These are phyloP conservation scores for Hypomyces rosellus DNA, from an alignment of 2,329 filamentous ascomycete genomes.

Conservation along the genomic window DNA sequence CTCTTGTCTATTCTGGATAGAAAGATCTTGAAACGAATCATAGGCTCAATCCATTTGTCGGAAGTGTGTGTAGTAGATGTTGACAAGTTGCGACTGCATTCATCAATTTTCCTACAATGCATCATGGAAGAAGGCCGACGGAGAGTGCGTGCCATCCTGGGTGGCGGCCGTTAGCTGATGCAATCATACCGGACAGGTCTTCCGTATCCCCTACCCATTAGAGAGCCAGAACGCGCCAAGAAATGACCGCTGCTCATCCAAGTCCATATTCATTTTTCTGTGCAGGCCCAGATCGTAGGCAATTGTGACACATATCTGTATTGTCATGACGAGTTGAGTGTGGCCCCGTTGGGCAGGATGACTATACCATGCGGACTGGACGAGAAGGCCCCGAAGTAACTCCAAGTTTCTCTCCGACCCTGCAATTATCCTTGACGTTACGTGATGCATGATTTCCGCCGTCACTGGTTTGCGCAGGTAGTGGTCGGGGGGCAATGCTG, in stretches of 20 bases:
- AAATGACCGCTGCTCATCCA: slow-evolving; percentile 9
- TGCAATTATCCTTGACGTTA: slow-evolving; percentile 9
- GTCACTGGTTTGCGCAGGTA: slow-evolving; percentile 4
- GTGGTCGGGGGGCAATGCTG: slow-evolving; percentile 3
- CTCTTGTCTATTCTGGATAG: slow-evolving; percentile 1
- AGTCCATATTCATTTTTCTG: background rate
- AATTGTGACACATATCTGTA: slow-evolving; percentile 6
- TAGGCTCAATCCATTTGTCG: slow-evolving; percentile 8
- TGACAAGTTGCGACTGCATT: slow-evolving; percentile 6
- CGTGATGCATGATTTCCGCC: slow-evolving; percentile 9
- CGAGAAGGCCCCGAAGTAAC: slow-evolving; percentile 6
- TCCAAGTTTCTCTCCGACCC: slow-evolving; percentile 11
- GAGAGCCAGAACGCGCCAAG: slow-evolving; percentile 9
- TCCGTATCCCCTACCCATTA: background rate
- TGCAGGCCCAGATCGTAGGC: slow-evolving; percentile 7
- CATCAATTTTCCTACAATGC: slow-evolving; percentile 1
- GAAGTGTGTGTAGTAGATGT: slow-evolving; percentile 8
- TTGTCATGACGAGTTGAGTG: slow-evolving; percentile 7
- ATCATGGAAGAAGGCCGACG: slow-evolving; percentile 1
- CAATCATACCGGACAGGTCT: no score
- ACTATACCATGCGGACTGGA: slow-evolving; percentile 10
- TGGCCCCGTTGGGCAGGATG: slow-evolving; percentile 9
- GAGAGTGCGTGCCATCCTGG: background rate
- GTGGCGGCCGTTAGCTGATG: no score
- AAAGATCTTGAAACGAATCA: slow-evolving; percentile 4